Evolutionary conservation across 805 yeast species (phyloP), one percentile per base, ranked within the genome.

Genomic region (Sugiyamaella chiloensis): DNA sequence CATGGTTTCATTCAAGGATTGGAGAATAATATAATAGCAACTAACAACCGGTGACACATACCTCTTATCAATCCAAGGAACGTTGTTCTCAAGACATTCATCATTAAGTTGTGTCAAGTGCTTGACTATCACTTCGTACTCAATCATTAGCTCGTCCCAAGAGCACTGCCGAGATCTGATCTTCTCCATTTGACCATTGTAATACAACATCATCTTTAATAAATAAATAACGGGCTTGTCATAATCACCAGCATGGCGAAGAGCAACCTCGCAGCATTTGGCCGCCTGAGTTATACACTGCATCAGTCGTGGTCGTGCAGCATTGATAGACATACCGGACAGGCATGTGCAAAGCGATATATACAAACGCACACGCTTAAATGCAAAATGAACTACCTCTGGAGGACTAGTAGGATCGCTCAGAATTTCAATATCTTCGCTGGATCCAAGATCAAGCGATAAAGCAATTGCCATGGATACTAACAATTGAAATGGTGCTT

Each of bases 401-500:
- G 39, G 32, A 20, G 34, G 12, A 17, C 27, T 24, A 14, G 29
- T 24, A 24, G 27, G 31, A 26, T 44, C 41, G 26, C 27, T 40
- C 42, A 50, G 17, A 11, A 30, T 24, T 14, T 24, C 40, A 12
- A 47, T 9, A 24, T 52, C 56, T 6, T 44, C 52, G n/a, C 44
- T 44, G 6, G 26, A 23, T 2, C 54, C 53, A 34, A 52, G 26
- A 19, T 47, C 56, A 14, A 50, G 47, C 32, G 49, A 20, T 5
- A 42, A 14, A 3, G 46, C 46, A 11, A 50, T 20, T 6, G 50
- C 42, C 36, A 57, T 42, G 5, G 58, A 56, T 12, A 51, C 43
- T 29, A 58, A 45, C 5, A 57, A 41, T 44, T 45, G 45, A 20
- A 46, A 42, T 6, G 59, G 59, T 42, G 53, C 55, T 12, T 43